Base-by-base conservation (phyloP, 768 basidiomycete genomes). In the Boletus sp. region DNA sequence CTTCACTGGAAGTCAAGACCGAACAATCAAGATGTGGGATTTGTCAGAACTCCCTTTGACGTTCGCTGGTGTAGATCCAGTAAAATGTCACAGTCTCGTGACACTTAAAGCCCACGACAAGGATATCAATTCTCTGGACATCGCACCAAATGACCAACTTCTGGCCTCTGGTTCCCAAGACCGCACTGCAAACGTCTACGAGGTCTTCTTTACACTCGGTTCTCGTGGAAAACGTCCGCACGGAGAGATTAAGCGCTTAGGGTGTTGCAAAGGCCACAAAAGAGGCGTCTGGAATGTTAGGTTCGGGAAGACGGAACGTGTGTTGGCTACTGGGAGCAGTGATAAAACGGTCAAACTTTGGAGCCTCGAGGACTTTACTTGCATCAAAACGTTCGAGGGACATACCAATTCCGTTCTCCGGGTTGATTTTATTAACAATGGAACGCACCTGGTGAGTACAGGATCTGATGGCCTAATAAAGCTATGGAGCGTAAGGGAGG, bases 21-120 rank as follows among this genome's bases (percentile, higher is more conserved):
- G 92, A 42, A 98, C 97, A 4, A 90, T 98, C 70, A 99, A 99
- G 74, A 89, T 98, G 86, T 99, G 97, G 97, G 94, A 98, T 72
- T 70, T 98, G n/a, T 76, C 81, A 1, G 68, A 75, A 14, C 73
- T 87, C 4, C 73, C 80, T 1, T 49, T 75, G n/a, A 60, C 61
- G 28, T 66, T 62, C 28, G 54, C 64, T 37, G 65, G 62, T 29
- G 65, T 58, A 24, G 69, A 76, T 44, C 52, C 59, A 17, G 52
- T 76, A 35, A 85, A 81, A 57, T 88, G 87, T 68, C 84, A 81
- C 67, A 92, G 92, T 60, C 77, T 98, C 35, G 81, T 82, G 35
- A 98, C 97, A 12, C 83, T 87, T 49, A 91, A 89, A 70, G 92
- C 94, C 12, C 97, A 98, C 73, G 97, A 98, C 53, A 98, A 98